Percentiles rank a stretch among this genome's conserved stretches.
Conservation (phyloP, 78 protist species). For the Goniomonas avonlea region DNA sequence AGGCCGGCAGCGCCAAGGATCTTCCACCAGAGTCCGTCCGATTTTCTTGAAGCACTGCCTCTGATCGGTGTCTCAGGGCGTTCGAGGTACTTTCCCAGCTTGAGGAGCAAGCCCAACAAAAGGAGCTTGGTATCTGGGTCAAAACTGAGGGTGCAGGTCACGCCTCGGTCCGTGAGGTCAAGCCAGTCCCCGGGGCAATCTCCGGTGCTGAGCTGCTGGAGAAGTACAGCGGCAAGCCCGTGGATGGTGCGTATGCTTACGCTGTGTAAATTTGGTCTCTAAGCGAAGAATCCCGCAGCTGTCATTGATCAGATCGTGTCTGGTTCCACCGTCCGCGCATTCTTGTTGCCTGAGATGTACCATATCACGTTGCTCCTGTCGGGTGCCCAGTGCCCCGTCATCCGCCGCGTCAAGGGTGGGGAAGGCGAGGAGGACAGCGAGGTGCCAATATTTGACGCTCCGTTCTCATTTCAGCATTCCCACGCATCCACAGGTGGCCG, state of each 20-base stretch:
- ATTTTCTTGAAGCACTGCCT: background rate
- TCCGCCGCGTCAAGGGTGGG: constrained; percentile 5
- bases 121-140: background rate
- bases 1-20: background rate
- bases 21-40: too few species aligned
- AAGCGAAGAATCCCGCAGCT: too few species aligned
- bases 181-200: too few species aligned
- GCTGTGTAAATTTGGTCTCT: too few species aligned
- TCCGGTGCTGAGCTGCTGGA: constrained; percentile 15
- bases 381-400: constrained; percentile 14
- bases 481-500: too few species aligned
- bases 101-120: background rate
- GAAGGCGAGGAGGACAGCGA: too few species aligned
- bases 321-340: constrained; percentile 20
- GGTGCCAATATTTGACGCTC: too few species aligned
- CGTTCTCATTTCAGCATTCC: too few species aligned
- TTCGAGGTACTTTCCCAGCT: background rate
- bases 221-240: background rate
- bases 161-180: too few species aligned
- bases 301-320: constrained; percentile 6
- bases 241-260: too few species aligned
- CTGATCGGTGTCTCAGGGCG: background rate
- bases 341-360: constrained; percentile 6
- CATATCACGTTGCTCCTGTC: constrained; percentile 10
- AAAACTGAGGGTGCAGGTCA: too few species aligned